Conservation (phyloP, 2,329 filamentous ascomycete genomes). For the Alternaria rosae region DNA sequence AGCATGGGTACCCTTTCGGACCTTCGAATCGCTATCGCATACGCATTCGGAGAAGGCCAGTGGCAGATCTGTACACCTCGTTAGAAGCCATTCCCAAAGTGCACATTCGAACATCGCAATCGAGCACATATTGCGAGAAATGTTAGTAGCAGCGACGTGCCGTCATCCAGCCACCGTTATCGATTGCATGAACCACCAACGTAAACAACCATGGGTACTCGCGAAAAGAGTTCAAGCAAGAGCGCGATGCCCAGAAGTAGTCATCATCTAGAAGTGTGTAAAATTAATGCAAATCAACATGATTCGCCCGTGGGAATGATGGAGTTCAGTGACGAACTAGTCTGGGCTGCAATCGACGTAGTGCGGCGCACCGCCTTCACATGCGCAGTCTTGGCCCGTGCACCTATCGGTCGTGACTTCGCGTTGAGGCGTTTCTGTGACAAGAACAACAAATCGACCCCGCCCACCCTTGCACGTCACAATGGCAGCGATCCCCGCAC, state of each 20-base stretch:
- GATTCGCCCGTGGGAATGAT: not conserved
- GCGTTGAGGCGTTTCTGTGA: constrained; percentile 13
- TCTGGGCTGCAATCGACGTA: not conserved
- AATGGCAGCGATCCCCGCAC: constrained; percentile 33
- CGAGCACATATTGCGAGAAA: not conserved
- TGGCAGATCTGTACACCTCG: not conserved
- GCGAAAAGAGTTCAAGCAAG: too few relatives aligned
- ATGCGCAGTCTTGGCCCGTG: constrained; percentile 6
- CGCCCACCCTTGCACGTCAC: not conserved
- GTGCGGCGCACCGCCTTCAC: not conserved
- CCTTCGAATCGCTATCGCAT: not conserved
- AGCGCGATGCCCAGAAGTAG: not conserved
- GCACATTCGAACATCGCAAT: not conserved
- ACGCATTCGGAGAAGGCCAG: not conserved
- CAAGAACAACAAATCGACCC: not conserved
- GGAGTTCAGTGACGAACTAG: not conserved
- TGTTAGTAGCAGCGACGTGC: not conserved
- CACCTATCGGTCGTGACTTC: constrained; percentile 21
- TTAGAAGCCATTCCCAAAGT: not conserved
- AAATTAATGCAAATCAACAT: not conserved
- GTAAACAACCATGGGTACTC: not conserved
- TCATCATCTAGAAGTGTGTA: not conserved
- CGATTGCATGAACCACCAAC: too few relatives aligned
- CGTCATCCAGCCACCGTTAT: too few relatives aligned
- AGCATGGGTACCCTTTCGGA: not conserved